A percentile compares a stretch with the other conserved stretches of the same genome.
Evolutionary conservation across 192 early-diverging fungal species (phyloP).

Genomic region (Backusella mclennaniae): DNA sequence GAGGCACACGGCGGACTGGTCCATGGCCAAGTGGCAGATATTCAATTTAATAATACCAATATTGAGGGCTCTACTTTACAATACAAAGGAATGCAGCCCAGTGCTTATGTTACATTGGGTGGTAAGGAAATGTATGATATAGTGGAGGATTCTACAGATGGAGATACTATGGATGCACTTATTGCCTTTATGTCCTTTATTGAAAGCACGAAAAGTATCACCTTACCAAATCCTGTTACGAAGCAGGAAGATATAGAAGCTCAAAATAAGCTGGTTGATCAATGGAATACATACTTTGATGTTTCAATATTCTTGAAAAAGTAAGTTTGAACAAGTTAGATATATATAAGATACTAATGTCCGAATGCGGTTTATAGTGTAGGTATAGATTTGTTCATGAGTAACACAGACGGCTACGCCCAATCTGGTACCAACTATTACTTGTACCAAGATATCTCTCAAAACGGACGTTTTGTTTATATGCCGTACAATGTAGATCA

Average conservation of each 20-base stretch:
- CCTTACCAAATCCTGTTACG: not conserved
- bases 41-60: not conserved
- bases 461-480: conserved; percentile 33
- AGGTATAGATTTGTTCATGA: conserved; percentile 35
- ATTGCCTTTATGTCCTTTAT: not conserved
- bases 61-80: not conserved
- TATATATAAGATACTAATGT: not conserved
- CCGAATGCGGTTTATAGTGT: conserved; percentile 12
- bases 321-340: not conserved
- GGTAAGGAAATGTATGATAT: not conserved
- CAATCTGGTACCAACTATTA: conserved; percentile 35
- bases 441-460: conserved; percentile 39
- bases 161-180: not conserved
- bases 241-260: not conserved
- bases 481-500: conserved; percentile 38
- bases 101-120: not conserved
- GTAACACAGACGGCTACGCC: conserved; percentile 37
- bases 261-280: not conserved
- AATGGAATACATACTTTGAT: conserved; percentile 22
- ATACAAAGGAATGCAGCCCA: not conserved
- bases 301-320: conserved; percentile 21
- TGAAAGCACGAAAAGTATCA: not conserved
- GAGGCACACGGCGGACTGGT: not conserved
- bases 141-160: not conserved
- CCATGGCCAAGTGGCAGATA: not conserved